Evolutionary conservation across 129 eudicot genomes (phyloP).

Genomic region (Pittosporum tobira): DNA sequence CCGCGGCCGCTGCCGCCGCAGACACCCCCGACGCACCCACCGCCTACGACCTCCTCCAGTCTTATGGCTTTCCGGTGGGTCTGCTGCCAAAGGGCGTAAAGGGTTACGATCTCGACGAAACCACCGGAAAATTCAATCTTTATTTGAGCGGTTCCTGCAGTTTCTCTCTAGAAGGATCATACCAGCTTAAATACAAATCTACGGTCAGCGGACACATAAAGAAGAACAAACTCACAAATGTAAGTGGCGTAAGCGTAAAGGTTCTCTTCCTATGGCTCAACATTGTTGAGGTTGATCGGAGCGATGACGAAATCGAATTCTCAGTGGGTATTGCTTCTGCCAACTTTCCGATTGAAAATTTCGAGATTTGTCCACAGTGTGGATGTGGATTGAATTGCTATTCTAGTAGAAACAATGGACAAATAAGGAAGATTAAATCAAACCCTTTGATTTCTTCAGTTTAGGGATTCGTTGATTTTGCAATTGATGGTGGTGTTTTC

Average conservation of each 20-base stretch:
- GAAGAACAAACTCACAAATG: slow-evolving; percentile 30
- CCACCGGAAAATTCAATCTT: slow-evolving; percentile 57
- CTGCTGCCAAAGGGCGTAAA: slow-evolving; percentile 61
- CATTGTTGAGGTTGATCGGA: slow-evolving; percentile 53
- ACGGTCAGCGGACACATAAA: slow-evolving; percentile 44
- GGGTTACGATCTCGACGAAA: slow-evolving; percentile 52
- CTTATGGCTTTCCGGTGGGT: slow-evolving; percentile 65
- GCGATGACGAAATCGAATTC: slow-evolving; percentile 47
- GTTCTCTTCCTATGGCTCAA: slow-evolving; percentile 62
- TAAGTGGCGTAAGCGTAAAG: slow-evolving; percentile 59
- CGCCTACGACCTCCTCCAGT: slow-evolving; percentile 47
- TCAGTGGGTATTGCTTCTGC: slow-evolving; percentile 80
- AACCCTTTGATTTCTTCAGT: slow-evolving; percentile 32
- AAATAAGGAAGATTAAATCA: slow-evolving; percentile 16
- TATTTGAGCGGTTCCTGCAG: slow-evolving; percentile 50
- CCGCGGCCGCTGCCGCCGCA: slow-evolving; percentile 4
- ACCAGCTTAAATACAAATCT: slow-evolving; percentile 54
- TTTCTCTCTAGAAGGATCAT: slow-evolving; percentile 57
- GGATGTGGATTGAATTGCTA: slow-evolving; percentile 76
- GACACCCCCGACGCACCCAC: slow-evolving; percentile 21
- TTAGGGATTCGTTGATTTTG: slow-evolving; percentile 12
- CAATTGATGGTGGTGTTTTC: neutral
- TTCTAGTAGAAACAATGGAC: neutral
- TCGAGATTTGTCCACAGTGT: slow-evolving; percentile 61
- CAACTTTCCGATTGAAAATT: slow-evolving; percentile 49